Evolutionary conservation across 345 rosid genomes (phyloP).

Genomic region (Leavenworthia alabamica): DNA sequence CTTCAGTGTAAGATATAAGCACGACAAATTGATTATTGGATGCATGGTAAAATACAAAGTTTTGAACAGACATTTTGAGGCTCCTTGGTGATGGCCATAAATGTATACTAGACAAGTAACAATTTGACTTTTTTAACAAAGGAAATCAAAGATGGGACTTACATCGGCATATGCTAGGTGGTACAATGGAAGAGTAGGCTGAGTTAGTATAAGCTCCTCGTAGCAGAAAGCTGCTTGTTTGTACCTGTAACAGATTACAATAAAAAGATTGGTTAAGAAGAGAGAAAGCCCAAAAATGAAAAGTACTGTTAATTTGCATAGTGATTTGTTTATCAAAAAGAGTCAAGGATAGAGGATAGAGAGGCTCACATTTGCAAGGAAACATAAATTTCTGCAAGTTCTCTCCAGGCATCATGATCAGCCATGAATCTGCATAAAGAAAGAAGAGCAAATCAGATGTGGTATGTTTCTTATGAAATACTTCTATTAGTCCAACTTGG

Average conservation of each 20-base stretch:
- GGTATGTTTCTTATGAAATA: background rate
- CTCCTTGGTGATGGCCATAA: constrained; percentile 9
- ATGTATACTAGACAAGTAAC: background rate
- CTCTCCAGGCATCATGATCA: constrained; percentile 99
- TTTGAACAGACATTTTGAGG: background rate
- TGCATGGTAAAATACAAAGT: background rate
- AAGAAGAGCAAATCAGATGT: constrained; percentile 2
- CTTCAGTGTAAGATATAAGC: background rate
- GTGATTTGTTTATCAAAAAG: background rate
- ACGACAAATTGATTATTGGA: background rate
- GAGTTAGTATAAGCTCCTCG: constrained; percentile 83
- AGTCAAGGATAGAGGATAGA: constrained; percentile 6
- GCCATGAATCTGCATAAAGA: constrained; percentile 76
- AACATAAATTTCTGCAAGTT: constrained; percentile 85
- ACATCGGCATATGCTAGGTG: constrained; percentile 77
- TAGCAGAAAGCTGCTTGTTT: constrained; percentile 99
- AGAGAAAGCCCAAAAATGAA: background rate
- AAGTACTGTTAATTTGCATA: background rate
- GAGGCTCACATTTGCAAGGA: constrained; percentile 81
- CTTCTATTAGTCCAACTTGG: background rate
- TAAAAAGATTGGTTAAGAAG: background rate
- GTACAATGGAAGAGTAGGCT: constrained; percentile 67
- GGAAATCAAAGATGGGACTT: constrained; percentile 20
- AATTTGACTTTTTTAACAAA: background rate
- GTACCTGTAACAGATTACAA: constrained; percentile 52